These are phyloP conservation scores for Apiospora kogelbergensis DNA, from an alignment of 2,329 filamentous ascomycete genomes.

Conservation along the genomic window DNA sequence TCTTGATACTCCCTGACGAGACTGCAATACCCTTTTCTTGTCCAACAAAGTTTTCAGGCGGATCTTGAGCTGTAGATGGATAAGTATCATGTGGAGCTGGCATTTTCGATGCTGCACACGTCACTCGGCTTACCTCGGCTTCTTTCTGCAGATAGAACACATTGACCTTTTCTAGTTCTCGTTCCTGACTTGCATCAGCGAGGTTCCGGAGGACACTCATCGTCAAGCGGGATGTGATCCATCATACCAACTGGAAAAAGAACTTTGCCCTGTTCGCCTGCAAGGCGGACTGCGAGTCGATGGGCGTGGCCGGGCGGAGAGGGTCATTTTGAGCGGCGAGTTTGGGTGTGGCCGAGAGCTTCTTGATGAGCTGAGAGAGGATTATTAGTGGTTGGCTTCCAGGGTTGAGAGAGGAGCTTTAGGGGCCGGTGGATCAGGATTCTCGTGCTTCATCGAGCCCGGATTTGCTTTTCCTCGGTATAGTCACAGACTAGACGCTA, in stretches of 20 bases:
- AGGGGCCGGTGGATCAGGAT: conserved; percentile 2
- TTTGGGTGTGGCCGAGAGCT: conserved; percentile 87
- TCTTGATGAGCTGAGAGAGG: conserved; percentile 83
- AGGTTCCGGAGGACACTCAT: conserved; percentile 10
- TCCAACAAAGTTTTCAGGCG: conserved; percentile 89
- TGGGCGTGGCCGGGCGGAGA: conserved; percentile 43
- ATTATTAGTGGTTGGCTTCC: conserved; percentile 31
- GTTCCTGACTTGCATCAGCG: conserved; percentile 66
- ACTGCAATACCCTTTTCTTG: conserved; percentile 90
- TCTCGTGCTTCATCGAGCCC: background rate
- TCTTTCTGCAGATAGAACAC: conserved; percentile 97
- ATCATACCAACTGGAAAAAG: conserved; percentile 89
- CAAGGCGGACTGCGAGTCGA: conserved; percentile 82
- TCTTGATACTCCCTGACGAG: conserved; percentile 76
- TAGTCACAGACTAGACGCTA: background rate
- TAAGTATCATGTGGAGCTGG: conserved; percentile 13
- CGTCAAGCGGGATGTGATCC: conserved; percentile 6
- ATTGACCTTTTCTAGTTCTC: conserved; percentile 98
- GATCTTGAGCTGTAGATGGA: conserved; percentile 75
- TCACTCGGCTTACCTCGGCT: conserved; percentile 71
- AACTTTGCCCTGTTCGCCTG: conserved; percentile 98
- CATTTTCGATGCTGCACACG: conserved; percentile 8
- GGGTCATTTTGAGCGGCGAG: conserved; percentile 73
- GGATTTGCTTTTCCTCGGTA: background rate
- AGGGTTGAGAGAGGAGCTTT: background rate